Evolutionary conservation across 2,329 filamentous ascomycete genomes (phyloP).

Genomic region (Achaetomium macrosporum): DNA sequence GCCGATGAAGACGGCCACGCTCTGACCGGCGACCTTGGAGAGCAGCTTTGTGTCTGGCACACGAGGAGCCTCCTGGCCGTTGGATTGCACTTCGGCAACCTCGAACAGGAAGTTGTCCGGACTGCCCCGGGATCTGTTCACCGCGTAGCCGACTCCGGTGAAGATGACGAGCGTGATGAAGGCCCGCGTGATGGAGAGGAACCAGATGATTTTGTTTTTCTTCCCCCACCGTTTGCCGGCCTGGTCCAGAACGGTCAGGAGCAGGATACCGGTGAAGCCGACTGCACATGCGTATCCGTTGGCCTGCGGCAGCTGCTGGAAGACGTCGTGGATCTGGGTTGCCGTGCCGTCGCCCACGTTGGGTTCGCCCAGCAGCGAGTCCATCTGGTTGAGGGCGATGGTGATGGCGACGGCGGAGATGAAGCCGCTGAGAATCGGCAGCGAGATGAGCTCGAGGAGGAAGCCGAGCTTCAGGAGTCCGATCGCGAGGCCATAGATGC

Average conservation of each 20-base stretch:
- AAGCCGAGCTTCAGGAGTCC: constrained; percentile 60
- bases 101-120: constrained; percentile 46
- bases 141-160: constrained; percentile 56
- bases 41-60: constrained; percentile 45
- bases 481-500: constrained; percentile 52
- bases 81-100: constrained; percentile 51
- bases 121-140: constrained; percentile 46
- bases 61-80: constrained; percentile 47
- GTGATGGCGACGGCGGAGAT: constrained; percentile 61
- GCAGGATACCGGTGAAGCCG: constrained; percentile 50
- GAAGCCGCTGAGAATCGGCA: constrained; percentile 59
- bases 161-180: constrained; percentile 56
- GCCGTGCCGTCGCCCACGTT: constrained; percentile 48
- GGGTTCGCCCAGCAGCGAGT: constrained; percentile 50
- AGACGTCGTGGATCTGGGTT: constrained; percentile 53
- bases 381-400: constrained; percentile 60
- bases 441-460: constrained; percentile 59
- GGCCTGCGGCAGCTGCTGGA: constrained; percentile 50
- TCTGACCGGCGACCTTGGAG: constrained; percentile 45
- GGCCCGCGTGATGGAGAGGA: constrained; percentile 54
- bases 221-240: constrained; percentile 54
- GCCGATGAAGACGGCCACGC: constrained; percentile 57
- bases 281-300: constrained; percentile 54
- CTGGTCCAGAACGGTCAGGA: constrained; percentile 52
- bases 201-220: constrained; percentile 51